A percentile compares a stretch with the other conserved stretches of the same genome.
phyloP scores from a whole-genome alignment of 306 rosid genomes.

The Parietaria judaica region DNA sequence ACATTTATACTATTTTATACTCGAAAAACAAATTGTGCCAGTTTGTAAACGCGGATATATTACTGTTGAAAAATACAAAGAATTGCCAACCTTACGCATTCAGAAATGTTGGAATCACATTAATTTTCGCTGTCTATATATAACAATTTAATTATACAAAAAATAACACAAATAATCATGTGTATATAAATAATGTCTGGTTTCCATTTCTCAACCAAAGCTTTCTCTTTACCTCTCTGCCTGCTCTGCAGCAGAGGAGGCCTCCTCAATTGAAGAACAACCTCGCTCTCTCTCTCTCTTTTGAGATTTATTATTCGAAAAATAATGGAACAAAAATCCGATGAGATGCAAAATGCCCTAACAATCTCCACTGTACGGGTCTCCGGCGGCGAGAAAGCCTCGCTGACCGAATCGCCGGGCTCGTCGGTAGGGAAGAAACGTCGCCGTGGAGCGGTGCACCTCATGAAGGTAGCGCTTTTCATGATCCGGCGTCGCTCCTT shows the following conservation, averaged over 20 bases:
- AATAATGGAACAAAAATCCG: constrained; percentile 20
- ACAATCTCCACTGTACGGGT: not conserved
- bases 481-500: constrained; percentile 37
- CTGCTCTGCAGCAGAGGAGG: constrained; percentile 28
- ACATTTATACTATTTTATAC: no score
- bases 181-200: not conserved
- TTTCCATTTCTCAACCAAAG: constrained; percentile 4
- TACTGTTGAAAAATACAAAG: not conserved
- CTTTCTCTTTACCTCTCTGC: constrained; percentile 20
- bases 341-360: not conserved
- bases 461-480: constrained; percentile 33
- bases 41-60: not conserved
- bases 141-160: not conserved
- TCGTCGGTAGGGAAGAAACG: constrained; percentile 17
- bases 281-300: not conserved
- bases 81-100: not conserved
- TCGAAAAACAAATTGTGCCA: no score
- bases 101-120: constrained; percentile 9
- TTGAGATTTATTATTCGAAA: not conserved
- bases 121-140: constrained; percentile 11
- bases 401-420: not conserved
- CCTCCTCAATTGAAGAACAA: not conserved
- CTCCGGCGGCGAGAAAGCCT: not conserved
- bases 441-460: constrained; percentile 17
- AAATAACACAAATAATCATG: not conserved